Base-by-base conservation (phyloP, 257 asterid genomes). In the Jacaranda mimosifolia region DNA sequence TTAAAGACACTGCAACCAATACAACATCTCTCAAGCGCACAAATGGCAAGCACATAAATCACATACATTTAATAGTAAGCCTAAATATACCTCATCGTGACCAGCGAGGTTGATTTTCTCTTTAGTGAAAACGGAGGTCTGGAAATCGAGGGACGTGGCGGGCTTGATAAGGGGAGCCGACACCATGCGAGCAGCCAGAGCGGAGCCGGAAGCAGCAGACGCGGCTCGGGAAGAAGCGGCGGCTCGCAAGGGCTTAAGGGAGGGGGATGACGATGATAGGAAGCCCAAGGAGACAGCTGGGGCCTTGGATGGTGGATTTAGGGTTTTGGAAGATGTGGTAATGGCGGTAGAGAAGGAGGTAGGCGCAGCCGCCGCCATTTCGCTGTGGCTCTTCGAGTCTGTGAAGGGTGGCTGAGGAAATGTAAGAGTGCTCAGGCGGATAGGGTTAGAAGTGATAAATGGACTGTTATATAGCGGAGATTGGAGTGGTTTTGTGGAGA, bases 61-160 rank as follows among this genome's bases (percentile, higher is more conserved):
- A 15, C 57, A 58, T 5, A 39, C 72, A 56, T 42, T 35, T 14
- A 15, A 62, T 32, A 39, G 18, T 8, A 60, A 38, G 12, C 57
- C 51, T 7, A 62, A 17, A 52, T 40, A 56, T 39, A 94, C 98
- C 98, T 92, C 99, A 4, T 92, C 96, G 78, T 89, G 86, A 35
- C 99, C 97, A 57, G 97, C 97, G 42, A 94, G 95, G 74, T 88
- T 89, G 74, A 91, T 74, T 67, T 89, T 90, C 90, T 94, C 99
- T 49, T 94, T 94, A 1, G 90, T 83, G 86, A 94, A 94, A 4
- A 94, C 90, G 14, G 90, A 83, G 26, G 98, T 88, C 43, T 92
- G 92, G 77, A 94, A 94, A 86, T 94, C 97, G 9, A 87, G 90
- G 9, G 91, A 77, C 71, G 77, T 74, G 4, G 73, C 91, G 13